Percentiles rank a stretch among this genome's conserved stretches.
Conservation (phyloP, 192 early-diverging fungal genomes). For the Backusella circina region DNA sequence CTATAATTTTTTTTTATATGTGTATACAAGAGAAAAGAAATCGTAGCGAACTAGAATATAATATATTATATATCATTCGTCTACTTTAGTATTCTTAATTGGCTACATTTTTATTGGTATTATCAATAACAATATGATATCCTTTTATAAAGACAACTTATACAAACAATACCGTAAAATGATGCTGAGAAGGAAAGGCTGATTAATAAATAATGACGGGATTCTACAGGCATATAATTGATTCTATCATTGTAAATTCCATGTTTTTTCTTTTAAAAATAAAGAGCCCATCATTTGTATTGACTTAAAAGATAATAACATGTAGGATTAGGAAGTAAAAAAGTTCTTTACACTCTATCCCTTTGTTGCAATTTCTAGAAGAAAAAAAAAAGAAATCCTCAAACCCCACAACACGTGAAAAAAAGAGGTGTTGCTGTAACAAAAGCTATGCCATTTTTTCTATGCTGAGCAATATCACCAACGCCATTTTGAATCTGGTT, state of each 20-base stretch:
- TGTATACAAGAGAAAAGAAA: too few relatives aligned
- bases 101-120: too few relatives aligned
- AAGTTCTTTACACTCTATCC: neutral
- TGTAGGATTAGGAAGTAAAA: neutral
- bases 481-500: neutral
- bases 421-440: neutral
- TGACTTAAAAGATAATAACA: neutral
- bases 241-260: neutral
- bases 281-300: neutral
- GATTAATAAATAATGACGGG: too few relatives aligned
- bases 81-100: too few relatives aligned
- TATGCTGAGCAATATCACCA: neutral
- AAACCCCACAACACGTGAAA: neutral
- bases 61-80: too few relatives aligned
- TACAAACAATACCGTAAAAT: too few relatives aligned
- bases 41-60: too few relatives aligned
- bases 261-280: neutral
- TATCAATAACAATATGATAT: too few relatives aligned
- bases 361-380: neutral
- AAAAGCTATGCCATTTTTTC: neutral
- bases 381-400: neutral
- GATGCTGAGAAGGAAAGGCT: too few relatives aligned
- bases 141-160: too few relatives aligned
- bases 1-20: too few relatives aligned
- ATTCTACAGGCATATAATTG: neutral